A percentile compares a stretch with the other conserved stretches of the same genome.
These are phyloP conservation scores for Cyberlindnera petersonii DNA, from an alignment of 805 yeast species.

Conservation along the genomic window DNA sequence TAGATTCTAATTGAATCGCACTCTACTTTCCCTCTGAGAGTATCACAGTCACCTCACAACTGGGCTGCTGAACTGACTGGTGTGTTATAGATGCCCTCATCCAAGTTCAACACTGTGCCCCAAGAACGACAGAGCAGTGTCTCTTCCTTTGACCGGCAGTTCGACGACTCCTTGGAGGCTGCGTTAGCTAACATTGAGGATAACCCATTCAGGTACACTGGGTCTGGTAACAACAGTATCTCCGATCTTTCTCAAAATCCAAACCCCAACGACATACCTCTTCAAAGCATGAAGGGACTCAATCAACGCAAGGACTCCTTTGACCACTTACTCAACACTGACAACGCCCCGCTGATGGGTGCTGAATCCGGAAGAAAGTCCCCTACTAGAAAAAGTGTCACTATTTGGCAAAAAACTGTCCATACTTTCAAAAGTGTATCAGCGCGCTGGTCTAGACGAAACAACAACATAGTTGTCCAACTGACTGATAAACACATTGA, in stretches of 20 bases:
- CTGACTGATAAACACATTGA: constrained; percentile 32
- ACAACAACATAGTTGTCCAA: constrained; percentile 18
- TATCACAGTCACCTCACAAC: too few species aligned
- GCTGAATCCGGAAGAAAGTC: constrained; percentile 1
- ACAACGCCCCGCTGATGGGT: constrained; percentile 18
- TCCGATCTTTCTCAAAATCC: constrained; percentile 28
- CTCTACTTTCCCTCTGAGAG: too few species aligned
- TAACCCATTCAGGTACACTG: constrained; percentile 29
- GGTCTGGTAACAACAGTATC: constrained; percentile 26
- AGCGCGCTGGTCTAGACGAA: constrained; percentile 10
- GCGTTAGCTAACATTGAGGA: constrained; percentile 54
- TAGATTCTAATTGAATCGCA: too few species aligned
- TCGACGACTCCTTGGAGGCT: constrained; percentile 61
- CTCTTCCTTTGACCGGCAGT: constrained; percentile 54
- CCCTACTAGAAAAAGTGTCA: neutral
- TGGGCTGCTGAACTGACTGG: neutral
- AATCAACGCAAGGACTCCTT: constrained; percentile 25
- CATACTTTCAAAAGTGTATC: constrained; percentile 8
- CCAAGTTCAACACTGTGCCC: constrained; percentile 16
- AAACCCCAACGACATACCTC: constrained; percentile 32
- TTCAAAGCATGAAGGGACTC: constrained; percentile 29
- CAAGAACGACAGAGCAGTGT: constrained; percentile 28
- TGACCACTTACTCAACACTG: constrained; percentile 21
- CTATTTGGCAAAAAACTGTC: constrained; percentile 18
- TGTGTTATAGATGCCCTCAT: constrained; percentile 19